Percentiles rank a stretch among this genome's conserved stretches.
Conservation (phyloP, 148 eudicot species). For the Cornus suecica region DNA sequence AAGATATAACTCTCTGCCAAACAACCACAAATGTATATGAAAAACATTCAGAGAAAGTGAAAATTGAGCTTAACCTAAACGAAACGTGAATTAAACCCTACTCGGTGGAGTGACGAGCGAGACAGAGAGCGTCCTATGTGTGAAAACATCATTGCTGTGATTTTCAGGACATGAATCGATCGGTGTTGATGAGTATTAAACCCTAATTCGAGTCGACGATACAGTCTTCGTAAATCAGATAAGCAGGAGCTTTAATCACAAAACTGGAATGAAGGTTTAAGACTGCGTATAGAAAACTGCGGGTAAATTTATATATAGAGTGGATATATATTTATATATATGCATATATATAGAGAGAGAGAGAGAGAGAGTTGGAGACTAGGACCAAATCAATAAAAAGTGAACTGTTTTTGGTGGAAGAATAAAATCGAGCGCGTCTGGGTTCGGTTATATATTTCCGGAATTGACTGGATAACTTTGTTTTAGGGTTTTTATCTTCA, state of each 20-base stretch:
- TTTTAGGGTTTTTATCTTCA: too few species aligned
- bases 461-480: too few species aligned
- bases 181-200: not conserved
- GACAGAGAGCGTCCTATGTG: conserved; percentile 13
- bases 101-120: conserved; percentile 8
- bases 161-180: not conserved
- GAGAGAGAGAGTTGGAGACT: not conserved
- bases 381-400: not conserved
- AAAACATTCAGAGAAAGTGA: not conserved
- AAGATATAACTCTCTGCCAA: conserved; percentile 15
- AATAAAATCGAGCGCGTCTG: too few species aligned
- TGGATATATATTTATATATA: too few species aligned
- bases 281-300: not conserved
- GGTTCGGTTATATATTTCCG: not conserved
- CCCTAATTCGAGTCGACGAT: not conserved
- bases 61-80: too few species aligned
- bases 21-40: not conserved
- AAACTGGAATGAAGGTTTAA: not conserved
- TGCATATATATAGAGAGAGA: not conserved
- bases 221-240: not conserved
- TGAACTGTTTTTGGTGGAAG: not conserved
- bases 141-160: conserved; percentile 10
- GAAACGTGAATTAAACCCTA: not conserved
- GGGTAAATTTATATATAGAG: too few species aligned
- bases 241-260: not conserved